These are phyloP conservation scores for Scheffersomyces segobiensis DNA, from an alignment of 1,139 yeast species.

Conservation along the genomic window DNA sequence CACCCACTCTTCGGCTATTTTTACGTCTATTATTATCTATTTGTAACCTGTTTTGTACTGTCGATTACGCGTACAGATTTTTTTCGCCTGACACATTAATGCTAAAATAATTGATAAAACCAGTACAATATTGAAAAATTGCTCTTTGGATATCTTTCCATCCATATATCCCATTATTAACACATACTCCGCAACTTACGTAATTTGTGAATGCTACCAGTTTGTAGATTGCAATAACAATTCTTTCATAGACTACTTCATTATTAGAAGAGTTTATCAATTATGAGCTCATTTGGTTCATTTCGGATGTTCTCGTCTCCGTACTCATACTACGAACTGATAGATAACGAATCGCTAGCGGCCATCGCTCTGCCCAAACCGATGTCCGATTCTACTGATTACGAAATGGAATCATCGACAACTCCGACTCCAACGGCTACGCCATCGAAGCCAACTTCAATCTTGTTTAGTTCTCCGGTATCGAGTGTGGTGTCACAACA, in stretches of 20 bases:
- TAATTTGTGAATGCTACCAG: neutral
- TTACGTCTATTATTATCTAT: neutral
- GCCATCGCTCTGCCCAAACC: neutral
- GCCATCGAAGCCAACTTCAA: neutral
- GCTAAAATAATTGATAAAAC: neutral
- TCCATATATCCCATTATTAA: neutral
- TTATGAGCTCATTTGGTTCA: neutral
- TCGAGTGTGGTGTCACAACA: neutral
- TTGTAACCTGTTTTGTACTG: neutral
- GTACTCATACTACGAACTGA: neutral
- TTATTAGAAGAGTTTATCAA: neutral
- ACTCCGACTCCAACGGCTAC: neutral
- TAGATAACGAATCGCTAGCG: neutral
- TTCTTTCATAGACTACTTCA: neutral
- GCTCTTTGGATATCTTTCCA: neutral
- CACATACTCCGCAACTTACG: neutral
- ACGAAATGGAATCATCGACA: neutral
- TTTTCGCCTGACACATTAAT: neutral
- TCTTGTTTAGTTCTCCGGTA: neutral
- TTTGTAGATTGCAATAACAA: neutral
- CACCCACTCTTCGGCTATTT: neutral
- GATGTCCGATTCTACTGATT: neutral
- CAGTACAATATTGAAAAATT: no score
- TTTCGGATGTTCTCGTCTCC: neutral
- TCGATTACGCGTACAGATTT: neutral